phyloP scores from a whole-genome alignment of 345 rosid species.

The Sisymbrium altissimum region DNA sequence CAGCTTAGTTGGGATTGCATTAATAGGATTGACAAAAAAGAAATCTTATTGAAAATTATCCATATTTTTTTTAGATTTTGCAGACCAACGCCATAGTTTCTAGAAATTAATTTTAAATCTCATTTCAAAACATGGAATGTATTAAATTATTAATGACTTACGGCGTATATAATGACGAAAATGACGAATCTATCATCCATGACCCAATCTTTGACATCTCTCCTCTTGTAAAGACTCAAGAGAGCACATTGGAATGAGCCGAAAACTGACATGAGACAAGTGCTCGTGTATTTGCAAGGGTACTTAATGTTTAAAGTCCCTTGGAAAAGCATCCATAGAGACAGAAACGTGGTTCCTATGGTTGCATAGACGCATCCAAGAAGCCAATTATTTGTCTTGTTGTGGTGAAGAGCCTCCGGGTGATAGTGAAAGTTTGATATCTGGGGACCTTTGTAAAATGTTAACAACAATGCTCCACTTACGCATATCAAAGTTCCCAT shows the following conservation, averaged over 20 bases:
- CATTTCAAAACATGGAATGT: background rate
- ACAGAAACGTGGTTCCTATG: conserved; percentile 33
- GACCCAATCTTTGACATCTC: conserved; percentile 43
- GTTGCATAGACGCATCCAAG: conserved; percentile 3
- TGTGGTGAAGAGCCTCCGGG: background rate
- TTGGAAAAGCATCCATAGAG: conserved; percentile 58
- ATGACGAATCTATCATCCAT: conserved; percentile 46
- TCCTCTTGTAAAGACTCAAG: conserved; percentile 39
- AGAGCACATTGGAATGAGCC: conserved; percentile 57
- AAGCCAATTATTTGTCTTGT: background rate
- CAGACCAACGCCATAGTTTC: background rate
- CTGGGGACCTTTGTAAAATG: conserved; percentile 53
- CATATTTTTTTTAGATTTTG: background rate
- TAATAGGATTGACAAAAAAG: background rate
- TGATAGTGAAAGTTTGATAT: conserved; percentile 28
- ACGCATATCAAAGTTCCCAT: conserved; percentile 50
- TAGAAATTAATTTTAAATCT: background rate
- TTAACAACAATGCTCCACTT: conserved; percentile 50
- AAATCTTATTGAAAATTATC: background rate
- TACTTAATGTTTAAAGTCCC: conserved; percentile 45
- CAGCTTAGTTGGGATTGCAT: background rate
- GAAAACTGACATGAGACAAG: conserved; percentile 53
- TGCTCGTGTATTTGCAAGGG: conserved; percentile 63
- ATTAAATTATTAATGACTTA: conserved; percentile 21
- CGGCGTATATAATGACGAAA: conserved; percentile 46